Evolutionary conservation across 352 stramenopile species (phyloP), one percentile per base, ranked within the genome.

Genomic region (Pythium coloratum): DNA sequence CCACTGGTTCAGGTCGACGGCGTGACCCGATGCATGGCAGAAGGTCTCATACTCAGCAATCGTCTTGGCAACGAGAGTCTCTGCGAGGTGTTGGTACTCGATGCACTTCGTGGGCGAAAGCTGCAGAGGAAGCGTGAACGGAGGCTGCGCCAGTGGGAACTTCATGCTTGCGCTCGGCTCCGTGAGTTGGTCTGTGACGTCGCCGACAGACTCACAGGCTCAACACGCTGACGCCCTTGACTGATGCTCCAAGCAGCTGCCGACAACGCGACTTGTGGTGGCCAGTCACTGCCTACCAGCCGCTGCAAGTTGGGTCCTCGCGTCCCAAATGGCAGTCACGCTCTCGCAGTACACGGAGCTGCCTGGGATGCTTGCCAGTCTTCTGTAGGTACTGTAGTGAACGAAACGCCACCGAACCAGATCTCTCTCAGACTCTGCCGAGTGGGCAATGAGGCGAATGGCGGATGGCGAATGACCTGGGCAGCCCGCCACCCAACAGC

Each of bases 1-100:
- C 76, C 75, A 82, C 46, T 65, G 38, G 20, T 74, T 71, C 10
- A 12, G 44, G 34, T 59, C 28, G 34, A 70, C 24, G 18, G 13
- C 38, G 26, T 49, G 63, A 9, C 58, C 55, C 10, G 51, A 34
- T 1, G 18, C 14, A 9, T 53, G 33, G 16, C 50, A 28, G 16
- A 49, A 64, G 33, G 18, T 33, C 20, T 70, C 49, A 24, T 44
- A 56, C 14, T 65, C 64, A 26, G 26, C 57, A 13, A 70, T 12
- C 0, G 49, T 55, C 26, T 64, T 50, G 5, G 42, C 44, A 1
- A 70, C 18, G n/a, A 65, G 4, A 6, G 36, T 36, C 8, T 55
- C 46, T 9, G 64, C 50, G 28, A 70, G 36, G 0, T 44, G 56
- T 49, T 56, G 53, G 9, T 63, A 28, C 8, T 68, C 62, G 2